phyloP scores from a whole-genome alignment of 1,284 basidiomycete genomes.

The Ceratobasidium sp. region DNA sequence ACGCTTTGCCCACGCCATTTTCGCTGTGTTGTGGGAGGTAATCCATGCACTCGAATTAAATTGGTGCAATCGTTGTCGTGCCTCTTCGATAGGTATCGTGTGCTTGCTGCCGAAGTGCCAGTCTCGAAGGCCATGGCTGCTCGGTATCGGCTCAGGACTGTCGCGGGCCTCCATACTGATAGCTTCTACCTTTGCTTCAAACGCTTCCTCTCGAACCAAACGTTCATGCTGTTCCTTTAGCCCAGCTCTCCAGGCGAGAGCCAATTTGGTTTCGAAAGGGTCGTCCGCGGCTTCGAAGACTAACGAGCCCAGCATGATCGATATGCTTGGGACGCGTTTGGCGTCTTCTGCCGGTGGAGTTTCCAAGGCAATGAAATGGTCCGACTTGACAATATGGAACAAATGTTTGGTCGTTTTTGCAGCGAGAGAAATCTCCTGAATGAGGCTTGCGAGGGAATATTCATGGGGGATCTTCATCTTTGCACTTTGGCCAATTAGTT shows the following conservation, averaged over 20 bases:
- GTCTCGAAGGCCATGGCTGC: slow-evolving; percentile 9
- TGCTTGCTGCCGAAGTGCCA: slow-evolving; percentile 63
- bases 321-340: slow-evolving; percentile 73
- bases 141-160: slow-evolving; percentile 22
- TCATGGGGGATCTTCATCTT: slow-evolving; percentile 81
- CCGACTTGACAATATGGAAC: slow-evolving; percentile 56
- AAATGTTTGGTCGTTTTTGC: slow-evolving; percentile 76
- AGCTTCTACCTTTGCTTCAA: slow-evolving; percentile 76
- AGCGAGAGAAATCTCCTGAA: slow-evolving; percentile 69
- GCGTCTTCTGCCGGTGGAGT: slow-evolving; percentile 72
- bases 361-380: slow-evolving; percentile 58
- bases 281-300: slow-evolving; percentile 89
- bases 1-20: slow-evolving; percentile 21
- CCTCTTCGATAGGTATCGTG: slow-evolving; percentile 74
- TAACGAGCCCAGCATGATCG: slow-evolving; percentile 65
- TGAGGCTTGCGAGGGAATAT: slow-evolving; percentile 76
- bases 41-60: slow-evolving; percentile 86
- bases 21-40: slow-evolving; percentile 1
- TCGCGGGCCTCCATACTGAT: slow-evolving; percentile 53
- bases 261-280: slow-evolving; percentile 82
- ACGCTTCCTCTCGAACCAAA: slow-evolving; percentile 80
- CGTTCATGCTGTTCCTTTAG: slow-evolving; percentile 78
- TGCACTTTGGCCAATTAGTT: slow-evolving; percentile 67
- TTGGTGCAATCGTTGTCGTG: slow-evolving; percentile 72
- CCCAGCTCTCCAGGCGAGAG: slow-evolving; percentile 80